Base-by-base conservation (phyloP, 345 rosid genomes). In the Syzygium oleosum region DNA sequence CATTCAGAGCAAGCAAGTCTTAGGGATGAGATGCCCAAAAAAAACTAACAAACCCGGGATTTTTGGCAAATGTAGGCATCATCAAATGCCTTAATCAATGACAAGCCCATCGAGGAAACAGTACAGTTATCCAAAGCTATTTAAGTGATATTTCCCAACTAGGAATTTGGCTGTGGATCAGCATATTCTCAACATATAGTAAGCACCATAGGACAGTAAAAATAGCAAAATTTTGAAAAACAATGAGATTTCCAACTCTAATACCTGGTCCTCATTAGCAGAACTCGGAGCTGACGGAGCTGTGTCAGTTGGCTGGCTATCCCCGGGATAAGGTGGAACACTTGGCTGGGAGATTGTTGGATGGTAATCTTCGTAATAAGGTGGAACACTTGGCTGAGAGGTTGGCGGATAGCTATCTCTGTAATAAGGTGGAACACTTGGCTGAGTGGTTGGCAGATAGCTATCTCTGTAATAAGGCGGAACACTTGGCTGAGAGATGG, bases 221-320 rank as follows among this genome's bases (percentile, higher is more conserved):
- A 19, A 41, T 27, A 17, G 51, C 23, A 61, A 84, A 46, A 21
- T 23, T 61, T 46, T 21, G 27, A 38, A 52, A 55, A n/a, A 63
- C 27, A 87, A 25, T n/a, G 31, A 27, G 51, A 46, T 61, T 51
- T 86, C 61, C 61, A 54, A 77, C 84, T 80, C 51, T 34, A 78
- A 61, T 91, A 95, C 99, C 95, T 93, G 97, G 84, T 90, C 91
- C 41, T 96, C 99, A 51, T 92, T 91, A 7, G 90, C 77, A 80
- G 96, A 91, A 87, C 88, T 92, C 59, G 96, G 83, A 78, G 91
- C 87, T 19, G 96, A 41, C 5, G 86, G 86, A 84, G 63, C 63
- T 14, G 86, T 52, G 65, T 14, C 46, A 58, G 61, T 84, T 84
- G 86, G 86, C 86, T 12, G 65, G 86, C 86, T 84, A 31, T 84